Evolutionary conservation across 2,329 filamentous ascomycete genomes (phyloP).

Genomic region (Pseudogymnoascus sp.): DNA sequence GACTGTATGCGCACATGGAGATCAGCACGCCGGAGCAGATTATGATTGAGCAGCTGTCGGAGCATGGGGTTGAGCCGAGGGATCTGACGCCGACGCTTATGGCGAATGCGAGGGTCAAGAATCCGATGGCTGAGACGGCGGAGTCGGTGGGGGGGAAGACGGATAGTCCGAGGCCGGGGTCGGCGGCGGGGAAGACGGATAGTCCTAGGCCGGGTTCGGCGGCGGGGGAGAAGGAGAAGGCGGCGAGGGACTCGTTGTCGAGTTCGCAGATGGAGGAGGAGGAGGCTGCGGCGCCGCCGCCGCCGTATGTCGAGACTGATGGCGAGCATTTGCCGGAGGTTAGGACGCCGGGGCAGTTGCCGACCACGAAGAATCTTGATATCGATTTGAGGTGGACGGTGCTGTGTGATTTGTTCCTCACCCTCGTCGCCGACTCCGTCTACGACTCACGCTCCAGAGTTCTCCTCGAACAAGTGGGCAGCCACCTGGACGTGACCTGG

Average conservation of each 20-base stretch:
- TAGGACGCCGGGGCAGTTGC: conserved; percentile 73
- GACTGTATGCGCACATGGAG: conserved; percentile 93
- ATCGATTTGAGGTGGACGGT: conserved; percentile 97
- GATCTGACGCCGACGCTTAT: conserved; percentile 83
- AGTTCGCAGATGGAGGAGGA: conserved; percentile 32
- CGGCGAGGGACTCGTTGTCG: conserved; percentile 7
- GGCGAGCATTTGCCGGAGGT: conserved; percentile 70
- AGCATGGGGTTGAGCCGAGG: conserved; percentile 77
- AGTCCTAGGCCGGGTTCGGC: conserved; percentile 24
- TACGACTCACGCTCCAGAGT: conserved; percentile 86
- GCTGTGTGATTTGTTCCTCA: conserved; percentile 87
- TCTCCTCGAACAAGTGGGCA: conserved; percentile 74
- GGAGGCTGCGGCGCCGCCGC: conserved; percentile 42
- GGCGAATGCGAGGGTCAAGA: conserved; percentile 86
- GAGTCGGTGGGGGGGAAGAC: conserved; percentile 18
- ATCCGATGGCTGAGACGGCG: conserved; percentile 63
- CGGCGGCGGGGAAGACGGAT: conserved; percentile 14
- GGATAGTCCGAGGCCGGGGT: conserved; percentile 26
- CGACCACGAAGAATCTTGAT: conserved; percentile 75
- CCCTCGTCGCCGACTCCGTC: conserved; percentile 89
- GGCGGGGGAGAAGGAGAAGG: not conserved
- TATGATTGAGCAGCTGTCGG: conserved; percentile 95
- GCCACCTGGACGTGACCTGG: conserved; percentile 75
- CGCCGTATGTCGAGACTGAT: conserved; percentile 54
- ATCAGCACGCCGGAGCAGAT: conserved; percentile 85